Percentiles rank a stretch among this genome's conserved stretches.
These are phyloP conservation scores for Pugionium cornutum DNA, from an alignment of 345 rosid genomes.

Conservation along the genomic window DNA sequence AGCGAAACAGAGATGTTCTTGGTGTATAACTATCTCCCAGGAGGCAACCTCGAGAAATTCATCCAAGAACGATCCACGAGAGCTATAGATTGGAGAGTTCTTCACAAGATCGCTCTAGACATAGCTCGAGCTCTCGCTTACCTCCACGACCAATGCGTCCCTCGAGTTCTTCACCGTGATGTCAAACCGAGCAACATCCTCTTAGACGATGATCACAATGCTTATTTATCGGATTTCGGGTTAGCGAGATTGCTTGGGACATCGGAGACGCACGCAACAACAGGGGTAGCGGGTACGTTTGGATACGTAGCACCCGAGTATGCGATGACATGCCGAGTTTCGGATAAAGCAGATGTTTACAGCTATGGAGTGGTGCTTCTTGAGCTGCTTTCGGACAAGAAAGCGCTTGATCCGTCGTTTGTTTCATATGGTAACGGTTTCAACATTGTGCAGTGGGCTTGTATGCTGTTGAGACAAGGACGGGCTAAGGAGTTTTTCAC, in stretches of 20 bases:
- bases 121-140: conserved; percentile 86
- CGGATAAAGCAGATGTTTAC: conserved; percentile 95
- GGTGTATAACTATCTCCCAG: conserved; percentile 59
- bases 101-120: conserved; percentile 86
- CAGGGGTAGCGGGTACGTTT: conserved; percentile 93
- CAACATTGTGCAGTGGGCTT: conserved; percentile 44
- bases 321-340: conserved; percentile 95
- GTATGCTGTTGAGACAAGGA: conserved; percentile 79
- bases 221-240: conserved; percentile 89
- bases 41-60: conserved; percentile 63
- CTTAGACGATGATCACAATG: conserved; percentile 72
- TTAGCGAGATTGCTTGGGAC: conserved; percentile 88
- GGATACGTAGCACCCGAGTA: conserved; percentile 97
- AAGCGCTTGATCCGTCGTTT: conserved; percentile 91
- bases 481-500: conserved; percentile 70
- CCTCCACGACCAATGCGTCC: conserved; percentile 82
- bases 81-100: conserved; percentile 64
- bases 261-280: conserved; percentile 95
- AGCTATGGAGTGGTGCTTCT: conserved; percentile 95
- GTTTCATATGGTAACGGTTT: conserved; percentile 49
- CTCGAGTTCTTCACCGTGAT: conserved; percentile 90
- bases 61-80: conserved; percentile 54
- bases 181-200: conserved; percentile 94
- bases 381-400: conserved; percentile 84
- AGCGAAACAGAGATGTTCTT: conserved; percentile 69